Evolutionary conservation across 176 grass and related monocot species (phyloP).

Genomic region (Ensete glaucum): DNA sequence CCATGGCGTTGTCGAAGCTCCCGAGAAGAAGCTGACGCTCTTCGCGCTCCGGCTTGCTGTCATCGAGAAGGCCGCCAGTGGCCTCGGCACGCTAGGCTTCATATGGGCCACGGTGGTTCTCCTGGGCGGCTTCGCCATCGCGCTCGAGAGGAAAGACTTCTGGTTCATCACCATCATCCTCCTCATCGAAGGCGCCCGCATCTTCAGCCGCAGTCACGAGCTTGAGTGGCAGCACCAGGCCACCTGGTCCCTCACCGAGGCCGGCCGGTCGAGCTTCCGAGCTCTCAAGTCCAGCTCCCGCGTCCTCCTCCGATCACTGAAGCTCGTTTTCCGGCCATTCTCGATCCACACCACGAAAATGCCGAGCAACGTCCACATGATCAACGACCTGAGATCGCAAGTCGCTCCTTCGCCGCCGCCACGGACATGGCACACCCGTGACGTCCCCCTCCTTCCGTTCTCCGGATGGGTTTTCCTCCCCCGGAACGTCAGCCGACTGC

Average conservation of each 20-base stretch:
- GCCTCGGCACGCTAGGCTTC: conserved; percentile 17
- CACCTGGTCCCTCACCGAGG: conserved; percentile 60
- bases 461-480: conserved; percentile 20
- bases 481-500: conserved; percentile 23
- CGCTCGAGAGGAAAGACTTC: conserved; percentile 10
- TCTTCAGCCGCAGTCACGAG: conserved; percentile 20
- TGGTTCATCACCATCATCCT: conserved; percentile 18
- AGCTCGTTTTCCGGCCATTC: conserved; percentile 29
- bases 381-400: background rate
- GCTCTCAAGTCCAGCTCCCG: conserved; percentile 35
- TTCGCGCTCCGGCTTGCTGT: conserved; percentile 19
- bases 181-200: conserved; percentile 18
- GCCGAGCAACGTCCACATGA: background rate
- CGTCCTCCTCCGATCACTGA: conserved; percentile 42
- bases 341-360: conserved; percentile 19
- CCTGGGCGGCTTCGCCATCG: conserved; percentile 17
- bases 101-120: conserved; percentile 27
- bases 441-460: conserved; percentile 12
- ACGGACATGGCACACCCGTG: conserved; percentile 12
- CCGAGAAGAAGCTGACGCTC: conserved; percentile 18
- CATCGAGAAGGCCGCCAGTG: conserved; percentile 19
- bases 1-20: background rate
- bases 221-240: conserved; percentile 74
- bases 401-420: background rate
- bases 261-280: conserved; percentile 37